Evolutionary conservation across 2,329 filamentous ascomycete genomes (phyloP), one percentile per base, ranked within the genome.

Genomic region (Dactylellina leptospora): DNA sequence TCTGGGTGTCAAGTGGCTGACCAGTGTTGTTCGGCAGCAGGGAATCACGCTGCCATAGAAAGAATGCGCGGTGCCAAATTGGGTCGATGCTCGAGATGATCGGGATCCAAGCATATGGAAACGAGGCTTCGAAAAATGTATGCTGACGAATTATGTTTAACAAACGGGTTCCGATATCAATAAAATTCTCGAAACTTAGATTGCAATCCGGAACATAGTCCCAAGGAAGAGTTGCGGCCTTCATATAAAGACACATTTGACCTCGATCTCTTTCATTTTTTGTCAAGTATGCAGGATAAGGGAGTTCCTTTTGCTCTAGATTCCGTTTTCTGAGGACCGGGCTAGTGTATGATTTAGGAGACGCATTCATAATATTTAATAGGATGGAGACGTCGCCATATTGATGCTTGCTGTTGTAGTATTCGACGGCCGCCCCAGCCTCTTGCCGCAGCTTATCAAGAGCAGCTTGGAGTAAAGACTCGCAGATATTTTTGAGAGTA

Each of bases 321-420:
- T 36, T 36, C 23, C 27, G 23, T 18, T 20, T 18, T n/a, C 40
- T 5, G 16, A 62, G 50, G 9, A 48, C 36, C 18, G 53, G 53
- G n/a, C 47, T 54, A 10, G 58, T 62, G 23, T 62, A 62, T 50
- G 47, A 62, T 3, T 11, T 16, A n/a, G 58, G 33, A 8, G 58
- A 54, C n/a, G 25, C 8, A n/a, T 9, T 18, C 47, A 62, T 53
- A 2, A 62, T 5, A n/a, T 53, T 25, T 1, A 44, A 16, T 6
- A 62, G 25, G 18, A 25, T 25, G 4, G 36, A 30, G 6, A 42
- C 47, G 2, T 63, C 59, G 20, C 28, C 45, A 23, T 36, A 27
- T 33, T 25, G 40, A 0, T 16, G 10, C 11, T 48, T 63, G 13
- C 48, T 63, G 11, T 18, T 55, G 16, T 47, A 28, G 8, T 63